These are phyloP conservation scores for Oryza punctata DNA, from an alignment of 176 grass and related monocot genomes.

Conservation along the genomic window DNA sequence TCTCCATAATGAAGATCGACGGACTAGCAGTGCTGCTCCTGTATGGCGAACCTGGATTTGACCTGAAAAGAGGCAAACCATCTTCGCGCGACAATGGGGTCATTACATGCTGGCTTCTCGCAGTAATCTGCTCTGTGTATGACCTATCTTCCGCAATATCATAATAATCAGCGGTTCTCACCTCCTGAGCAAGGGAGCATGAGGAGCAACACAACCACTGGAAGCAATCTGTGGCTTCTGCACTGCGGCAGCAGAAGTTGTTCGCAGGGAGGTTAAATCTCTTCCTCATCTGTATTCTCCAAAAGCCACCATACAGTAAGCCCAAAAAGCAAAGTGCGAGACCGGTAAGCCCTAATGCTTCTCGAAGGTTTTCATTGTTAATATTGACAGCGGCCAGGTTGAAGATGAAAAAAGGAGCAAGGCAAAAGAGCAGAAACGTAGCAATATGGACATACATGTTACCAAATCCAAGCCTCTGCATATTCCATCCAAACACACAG, in stretches of 20 bases:
- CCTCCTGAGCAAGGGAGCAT: constrained; percentile 86
- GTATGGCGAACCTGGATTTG: constrained; percentile 53
- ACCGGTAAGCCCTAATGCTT: constrained; percentile 61
- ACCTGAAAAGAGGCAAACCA: constrained; percentile 54
- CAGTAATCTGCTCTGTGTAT: not conserved
- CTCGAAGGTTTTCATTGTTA: constrained; percentile 52
- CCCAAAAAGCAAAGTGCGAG: constrained; percentile 70
- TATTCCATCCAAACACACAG: constrained; percentile 99
- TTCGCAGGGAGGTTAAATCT: constrained; percentile 73
- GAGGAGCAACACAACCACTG: constrained; percentile 86
- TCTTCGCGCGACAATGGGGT: constrained; percentile 51
- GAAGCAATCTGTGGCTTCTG: constrained; percentile 55
- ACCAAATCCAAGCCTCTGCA: constrained; percentile 92
- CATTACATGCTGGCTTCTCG: constrained; percentile 41
- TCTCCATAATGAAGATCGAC: constrained; percentile 54
- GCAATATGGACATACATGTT: constrained; percentile 96
- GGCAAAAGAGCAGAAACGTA: constrained; percentile 86
- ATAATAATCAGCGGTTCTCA: constrained; percentile 81
- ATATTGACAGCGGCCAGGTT: constrained; percentile 86
- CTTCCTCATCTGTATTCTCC: constrained; percentile 97
- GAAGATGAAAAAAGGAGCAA: constrained; percentile 95
- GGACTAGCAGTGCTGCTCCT: constrained; percentile 36
- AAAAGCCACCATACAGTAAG: constrained; percentile 88
- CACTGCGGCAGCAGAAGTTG: constrained; percentile 58
- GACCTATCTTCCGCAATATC: constrained; percentile 73